phyloP scores from a whole-genome alignment of 208 protist species.

The Trypanosoma boissoni region DNA sequence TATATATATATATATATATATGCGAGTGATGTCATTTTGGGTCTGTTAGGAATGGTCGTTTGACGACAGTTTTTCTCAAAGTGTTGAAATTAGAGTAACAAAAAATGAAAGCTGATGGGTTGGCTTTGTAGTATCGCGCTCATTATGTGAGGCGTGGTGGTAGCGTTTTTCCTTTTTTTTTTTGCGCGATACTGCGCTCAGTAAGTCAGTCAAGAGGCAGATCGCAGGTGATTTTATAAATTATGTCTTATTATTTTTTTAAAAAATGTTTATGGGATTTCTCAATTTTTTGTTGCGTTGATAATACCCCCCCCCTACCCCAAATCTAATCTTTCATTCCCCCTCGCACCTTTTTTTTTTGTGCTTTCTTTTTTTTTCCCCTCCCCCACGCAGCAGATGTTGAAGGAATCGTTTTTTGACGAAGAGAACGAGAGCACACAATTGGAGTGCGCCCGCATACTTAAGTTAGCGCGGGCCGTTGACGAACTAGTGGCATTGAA shows the following conservation, averaged over 20 bases:
- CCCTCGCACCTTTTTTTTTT: neutral
- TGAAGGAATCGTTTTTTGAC: neutral
- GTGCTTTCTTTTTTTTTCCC: slow-evolving; percentile 10
- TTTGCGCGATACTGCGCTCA: too few relatives aligned
- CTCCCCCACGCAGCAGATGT: slow-evolving; percentile 1
- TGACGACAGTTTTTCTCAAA: too few relatives aligned
- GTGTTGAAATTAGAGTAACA: too few relatives aligned
- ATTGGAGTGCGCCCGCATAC: slow-evolving; percentile 35
- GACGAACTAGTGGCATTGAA: slow-evolving; percentile 54
- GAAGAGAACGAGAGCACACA: slow-evolving; percentile 34
- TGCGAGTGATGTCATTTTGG: neutral
- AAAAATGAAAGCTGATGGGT: too few relatives aligned
- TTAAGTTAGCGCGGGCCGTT: slow-evolving; percentile 42
- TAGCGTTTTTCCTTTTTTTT: too few relatives aligned
- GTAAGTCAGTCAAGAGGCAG: too few relatives aligned
- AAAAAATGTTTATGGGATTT: neutral
- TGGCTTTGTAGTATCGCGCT: too few relatives aligned
- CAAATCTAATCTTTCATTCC: too few relatives aligned
- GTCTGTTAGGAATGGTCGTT: neutral
- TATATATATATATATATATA: neutral
- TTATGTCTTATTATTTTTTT: neutral
- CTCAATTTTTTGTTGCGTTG: neutral
- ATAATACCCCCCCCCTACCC: neutral
- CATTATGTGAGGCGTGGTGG: too few relatives aligned
- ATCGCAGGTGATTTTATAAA: too few relatives aligned